A percentile compares a stretch with the other conserved stretches of the same genome.
These are phyloP conservation scores for Melaleuca alternifolia DNA, from an alignment of 345 rosid species.

Conservation along the genomic window DNA sequence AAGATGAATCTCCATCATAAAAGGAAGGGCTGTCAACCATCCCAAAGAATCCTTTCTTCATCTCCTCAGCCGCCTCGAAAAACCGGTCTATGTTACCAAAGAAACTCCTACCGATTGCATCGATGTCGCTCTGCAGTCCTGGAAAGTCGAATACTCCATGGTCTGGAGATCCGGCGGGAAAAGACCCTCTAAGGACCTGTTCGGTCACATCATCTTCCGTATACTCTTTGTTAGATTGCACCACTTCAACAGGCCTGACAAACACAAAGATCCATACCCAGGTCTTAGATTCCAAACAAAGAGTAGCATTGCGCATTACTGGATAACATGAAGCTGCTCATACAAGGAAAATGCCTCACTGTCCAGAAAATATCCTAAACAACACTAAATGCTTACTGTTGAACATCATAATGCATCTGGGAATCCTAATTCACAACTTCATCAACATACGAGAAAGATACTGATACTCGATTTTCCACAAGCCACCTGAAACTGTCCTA, in stretches of 20 bases:
- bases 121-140: slow-evolving; percentile 63
- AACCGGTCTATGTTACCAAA: slow-evolving; percentile 46
- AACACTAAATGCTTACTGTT: background rate
- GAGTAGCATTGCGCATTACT: background rate
- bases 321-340: background rate
- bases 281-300: background rate
- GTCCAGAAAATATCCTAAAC: background rate
- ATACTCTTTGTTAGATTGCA: slow-evolving; percentile 69
- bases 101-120: slow-evolving; percentile 47
- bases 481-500: background rate
- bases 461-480: background rate
- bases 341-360: background rate
- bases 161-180: slow-evolving; percentile 11
- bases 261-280: background rate
- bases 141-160: slow-evolving; percentile 48
- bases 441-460: background rate
- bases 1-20: slow-evolving; percentile 14
- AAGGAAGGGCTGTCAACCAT: slow-evolving; percentile 24
- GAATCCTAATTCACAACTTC: background rate
- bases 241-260: slow-evolving; percentile 58
- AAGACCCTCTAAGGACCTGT: slow-evolving; percentile 26
- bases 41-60: slow-evolving; percentile 51
- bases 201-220: slow-evolving; percentile 90
- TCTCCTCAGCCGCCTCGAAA: slow-evolving; percentile 65
- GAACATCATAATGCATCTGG: background rate